Evolutionary conservation across 2,329 filamentous ascomycete genomes (phyloP).

Genomic region (Atkinsonella hypoxylon): DNA sequence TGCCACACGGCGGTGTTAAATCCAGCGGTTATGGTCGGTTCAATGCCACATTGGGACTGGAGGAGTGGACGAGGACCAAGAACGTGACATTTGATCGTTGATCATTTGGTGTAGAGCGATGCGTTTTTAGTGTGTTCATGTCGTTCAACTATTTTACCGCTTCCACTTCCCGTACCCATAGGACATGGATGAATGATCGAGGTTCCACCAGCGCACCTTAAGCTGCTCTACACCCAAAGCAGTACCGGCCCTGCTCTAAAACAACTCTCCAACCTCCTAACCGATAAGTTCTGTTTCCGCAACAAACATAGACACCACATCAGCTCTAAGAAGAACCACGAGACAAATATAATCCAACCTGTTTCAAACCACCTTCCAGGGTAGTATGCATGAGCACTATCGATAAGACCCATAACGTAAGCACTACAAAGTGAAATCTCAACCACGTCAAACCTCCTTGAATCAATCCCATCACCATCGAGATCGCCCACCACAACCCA

Average conservation of each 20-base stretch:
- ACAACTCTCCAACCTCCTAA: too few species aligned
- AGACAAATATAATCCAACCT: background rate
- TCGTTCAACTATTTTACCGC: too few species aligned
- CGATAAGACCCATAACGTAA: conserved; percentile 14
- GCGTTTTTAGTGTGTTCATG: too few species aligned
- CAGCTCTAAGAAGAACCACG: background rate
- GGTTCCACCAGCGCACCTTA: too few species aligned
- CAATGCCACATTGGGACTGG: conserved; percentile 37
- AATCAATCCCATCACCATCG: conserved; percentile 2
- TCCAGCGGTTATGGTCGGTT: conserved; percentile 53
- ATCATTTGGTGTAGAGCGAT: background rate
- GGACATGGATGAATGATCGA: too few species aligned
- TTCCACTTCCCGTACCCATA: too few species aligned
- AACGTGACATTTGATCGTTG: conserved; percentile 44
- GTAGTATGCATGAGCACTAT: background rate
- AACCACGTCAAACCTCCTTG: background rate
- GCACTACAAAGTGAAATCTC: conserved; percentile 3
- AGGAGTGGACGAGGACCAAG: conserved; percentile 54
- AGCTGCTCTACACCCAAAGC: too few species aligned
- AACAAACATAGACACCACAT: too few species aligned
- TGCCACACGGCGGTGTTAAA: conserved; percentile 58
- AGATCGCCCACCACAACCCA: background rate
- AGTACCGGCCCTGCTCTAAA: too few species aligned
- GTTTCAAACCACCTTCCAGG: too few species aligned
- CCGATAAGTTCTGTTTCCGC: too few species aligned